A percentile compares a stretch with the other conserved stretches of the same genome.
Conservation (phyloP, 345 rosid species). For the Gynandropsis gynandra region DNA sequence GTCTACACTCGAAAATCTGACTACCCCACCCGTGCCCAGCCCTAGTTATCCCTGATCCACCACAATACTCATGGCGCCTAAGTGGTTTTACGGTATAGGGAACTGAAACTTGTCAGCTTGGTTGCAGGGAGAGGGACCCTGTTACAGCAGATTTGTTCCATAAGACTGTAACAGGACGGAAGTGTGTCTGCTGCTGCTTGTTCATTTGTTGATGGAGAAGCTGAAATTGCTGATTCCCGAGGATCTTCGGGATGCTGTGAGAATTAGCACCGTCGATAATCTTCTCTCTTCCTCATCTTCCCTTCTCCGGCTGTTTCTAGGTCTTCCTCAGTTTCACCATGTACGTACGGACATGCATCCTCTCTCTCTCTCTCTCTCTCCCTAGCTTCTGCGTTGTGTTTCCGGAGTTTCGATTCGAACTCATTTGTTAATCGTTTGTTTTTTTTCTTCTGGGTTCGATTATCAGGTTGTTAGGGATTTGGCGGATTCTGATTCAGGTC, state of each 20-base stretch:
- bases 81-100: no score
- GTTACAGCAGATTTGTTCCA: no score
- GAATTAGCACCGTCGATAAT: constrained; percentile 34
- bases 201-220: constrained; percentile 28
- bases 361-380: not conserved
- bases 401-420: not conserved
- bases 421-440: not conserved
- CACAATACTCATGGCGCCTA: no score
- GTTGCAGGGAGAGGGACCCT: no score
- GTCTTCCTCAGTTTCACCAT: constrained; percentile 48
- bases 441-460: not conserved
- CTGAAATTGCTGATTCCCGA: constrained; percentile 43
- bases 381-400: not conserved
- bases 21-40: no score
- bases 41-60: no score
- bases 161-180: no score
- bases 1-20: no score
- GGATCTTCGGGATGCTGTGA: constrained; percentile 34
- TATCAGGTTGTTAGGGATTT: constrained; percentile 48
- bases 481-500: constrained; percentile 37
- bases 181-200: no score
- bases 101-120: no score
- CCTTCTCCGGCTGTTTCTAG: constrained; percentile 41
- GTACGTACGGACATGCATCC: constrained; percentile 19
- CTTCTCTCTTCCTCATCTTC: constrained; percentile 45